phyloP scores from a whole-genome alignment of 2,329 filamentous ascomycete species.

The Venturiaceae sp. region DNA sequence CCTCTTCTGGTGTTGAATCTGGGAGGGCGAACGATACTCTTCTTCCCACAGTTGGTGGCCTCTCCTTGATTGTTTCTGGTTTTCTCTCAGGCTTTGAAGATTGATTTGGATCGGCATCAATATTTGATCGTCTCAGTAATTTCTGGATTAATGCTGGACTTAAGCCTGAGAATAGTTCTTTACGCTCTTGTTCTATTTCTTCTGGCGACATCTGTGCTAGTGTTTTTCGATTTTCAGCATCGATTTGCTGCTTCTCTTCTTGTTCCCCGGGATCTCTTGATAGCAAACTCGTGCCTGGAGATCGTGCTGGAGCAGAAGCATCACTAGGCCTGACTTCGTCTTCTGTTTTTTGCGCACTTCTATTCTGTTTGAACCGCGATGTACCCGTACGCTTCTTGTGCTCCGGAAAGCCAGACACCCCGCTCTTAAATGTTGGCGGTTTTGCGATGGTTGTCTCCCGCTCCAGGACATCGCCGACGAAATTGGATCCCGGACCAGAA shows the following conservation, averaged over 20 bases:
- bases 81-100: not conserved
- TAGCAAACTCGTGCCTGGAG: not conserved
- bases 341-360: slow-evolving; percentile 22
- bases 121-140: slow-evolving; percentile 64
- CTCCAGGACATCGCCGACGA: slow-evolving; percentile 73
- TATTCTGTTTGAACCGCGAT: slow-evolving; percentile 73
- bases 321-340: not conserved
- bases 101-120: slow-evolving; percentile 2
- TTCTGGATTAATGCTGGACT: slow-evolving; percentile 68
- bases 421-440: slow-evolving; percentile 48
- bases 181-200: slow-evolving; percentile 72
- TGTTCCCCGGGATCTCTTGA: not conserved
- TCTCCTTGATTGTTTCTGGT: not conserved
- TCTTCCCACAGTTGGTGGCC: not conserved
- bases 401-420: slow-evolving; percentile 69
- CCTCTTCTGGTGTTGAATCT: not conserved
- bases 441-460: slow-evolving; percentile 48
- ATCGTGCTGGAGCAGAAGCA: slow-evolving; percentile 7
- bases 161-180: slow-evolving; percentile 70
- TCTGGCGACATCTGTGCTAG: slow-evolving; percentile 69
- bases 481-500: slow-evolving; percentile 19
- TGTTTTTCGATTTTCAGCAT: slow-evolving; percentile 67
- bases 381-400: slow-evolving; percentile 66
- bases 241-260: slow-evolving; percentile 60
- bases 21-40: slow-evolving; percentile 7